Conservation (phyloP, 108 stramenopile species). For the Nitzschia palea region DNA sequence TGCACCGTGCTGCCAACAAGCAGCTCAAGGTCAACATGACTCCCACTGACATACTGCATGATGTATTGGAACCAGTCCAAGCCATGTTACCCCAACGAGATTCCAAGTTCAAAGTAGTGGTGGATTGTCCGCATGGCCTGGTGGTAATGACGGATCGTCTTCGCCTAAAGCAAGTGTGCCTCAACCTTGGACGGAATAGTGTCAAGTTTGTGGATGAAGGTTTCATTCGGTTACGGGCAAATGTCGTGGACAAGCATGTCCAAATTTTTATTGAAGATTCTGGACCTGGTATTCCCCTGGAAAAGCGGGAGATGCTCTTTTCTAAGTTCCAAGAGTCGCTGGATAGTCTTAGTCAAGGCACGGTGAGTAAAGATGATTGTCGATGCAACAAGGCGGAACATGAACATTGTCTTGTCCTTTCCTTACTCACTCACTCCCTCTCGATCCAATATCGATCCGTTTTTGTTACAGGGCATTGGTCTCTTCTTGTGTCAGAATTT, state of each 20-base stretch:
- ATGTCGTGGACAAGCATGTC: conserved; percentile 19
- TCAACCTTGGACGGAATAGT: conserved; percentile 50
- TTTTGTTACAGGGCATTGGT: conserved; percentile 44
- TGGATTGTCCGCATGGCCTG: conserved; percentile 41
- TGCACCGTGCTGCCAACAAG: conserved; percentile 50
- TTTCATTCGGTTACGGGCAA: conserved; percentile 48
- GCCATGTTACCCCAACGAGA: conserved; percentile 38
- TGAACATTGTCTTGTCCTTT: not conserved
- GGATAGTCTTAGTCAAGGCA: conserved; percentile 48
- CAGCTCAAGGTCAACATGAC: conserved; percentile 32
- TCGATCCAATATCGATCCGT: not conserved
- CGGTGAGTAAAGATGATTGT: conserved; percentile 17
- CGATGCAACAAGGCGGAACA: too few relatives aligned
- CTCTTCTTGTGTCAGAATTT: conserved; percentile 50
- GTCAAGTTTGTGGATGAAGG: conserved; percentile 53
- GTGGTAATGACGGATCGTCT: conserved; percentile 46
- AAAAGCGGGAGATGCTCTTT: conserved; percentile 38
- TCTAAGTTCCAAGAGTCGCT: conserved; percentile 50
- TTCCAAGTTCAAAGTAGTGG: conserved; percentile 21
- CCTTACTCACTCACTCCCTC: not conserved
- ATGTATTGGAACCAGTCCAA: conserved; percentile 45
- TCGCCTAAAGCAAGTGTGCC: conserved; percentile 53
- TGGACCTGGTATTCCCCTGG: conserved; percentile 49
- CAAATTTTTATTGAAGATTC: conserved; percentile 47
- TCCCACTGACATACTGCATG: conserved; percentile 44